These are phyloP conservation scores for Nasturtium officinale DNA, from an alignment of 345 rosid species.

Conservation along the genomic window DNA sequence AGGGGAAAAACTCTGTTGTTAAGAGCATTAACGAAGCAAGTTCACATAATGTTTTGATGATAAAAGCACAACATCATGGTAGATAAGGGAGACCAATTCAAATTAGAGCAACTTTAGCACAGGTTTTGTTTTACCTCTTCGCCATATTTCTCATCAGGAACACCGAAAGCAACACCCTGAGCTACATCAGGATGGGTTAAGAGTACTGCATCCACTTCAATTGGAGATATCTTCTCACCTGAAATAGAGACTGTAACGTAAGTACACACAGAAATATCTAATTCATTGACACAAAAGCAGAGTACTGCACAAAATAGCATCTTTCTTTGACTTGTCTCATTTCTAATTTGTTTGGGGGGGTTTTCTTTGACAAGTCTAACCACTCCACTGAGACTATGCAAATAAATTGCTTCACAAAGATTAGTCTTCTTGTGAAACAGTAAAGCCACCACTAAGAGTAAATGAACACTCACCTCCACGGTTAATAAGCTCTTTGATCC, in stretches of 20 bases:
- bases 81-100: neutral
- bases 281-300: neutral
- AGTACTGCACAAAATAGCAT: conserved; percentile 14
- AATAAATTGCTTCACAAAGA: neutral
- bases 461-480: conserved; percentile 75
- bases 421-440: conserved; percentile 7
- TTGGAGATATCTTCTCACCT: conserved; percentile 98
- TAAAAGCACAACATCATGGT: neutral
- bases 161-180: conserved; percentile 86
- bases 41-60: conserved; percentile 10
- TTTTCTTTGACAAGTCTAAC: conserved; percentile 16
- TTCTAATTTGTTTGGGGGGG: conserved; percentile 3
- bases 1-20: neutral
- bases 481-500: conserved; percentile 95
- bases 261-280: neutral
- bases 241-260: conserved; percentile 22
- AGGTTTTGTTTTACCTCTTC: conserved; percentile 70
- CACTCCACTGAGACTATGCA: neutral
- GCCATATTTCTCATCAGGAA: conserved; percentile 93
- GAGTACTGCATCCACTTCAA: conserved; percentile 88
- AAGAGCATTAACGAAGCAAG: conserved; percentile 1
- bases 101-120: neutral
- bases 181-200: conserved; percentile 73
- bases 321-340: conserved; percentile 27
- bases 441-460: conserved; percentile 18